Evolutionary conservation across 192 early-diverging fungal species (phyloP).

Genomic region (Neocallimastix lanati): DNA sequence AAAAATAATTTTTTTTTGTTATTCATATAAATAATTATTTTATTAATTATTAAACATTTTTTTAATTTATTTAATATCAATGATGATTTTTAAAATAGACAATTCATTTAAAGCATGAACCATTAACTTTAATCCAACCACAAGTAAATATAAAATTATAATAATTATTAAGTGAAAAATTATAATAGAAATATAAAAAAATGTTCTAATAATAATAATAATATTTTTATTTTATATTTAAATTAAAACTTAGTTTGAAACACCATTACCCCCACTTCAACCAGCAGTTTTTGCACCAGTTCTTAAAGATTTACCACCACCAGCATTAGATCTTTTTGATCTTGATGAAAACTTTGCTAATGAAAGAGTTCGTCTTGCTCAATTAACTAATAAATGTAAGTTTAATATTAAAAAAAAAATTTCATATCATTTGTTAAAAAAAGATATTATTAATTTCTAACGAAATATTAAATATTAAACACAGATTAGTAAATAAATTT

Average conservation of each 20-base stretch:
- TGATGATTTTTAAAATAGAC: no score
- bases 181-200: no score
- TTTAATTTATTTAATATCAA: conserved; percentile 4
- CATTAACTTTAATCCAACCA: conserved; percentile 37
- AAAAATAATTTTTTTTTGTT: no score
- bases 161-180: no score
- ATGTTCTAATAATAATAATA: no score
- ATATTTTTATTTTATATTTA: no score
- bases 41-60: conserved; percentile 3
- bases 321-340: conserved; percentile 39
- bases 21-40: no score
- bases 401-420: no score
- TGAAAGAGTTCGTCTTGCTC: conserved; percentile 25
- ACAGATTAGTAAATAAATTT: no score
- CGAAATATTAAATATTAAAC: no score
- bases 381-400: conserved; percentile 42
- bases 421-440: no score
- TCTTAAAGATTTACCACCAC: conserved; percentile 33
- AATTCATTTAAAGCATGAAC: conserved; percentile 28
- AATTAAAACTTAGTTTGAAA: conserved; percentile 49
- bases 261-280: conserved; percentile 36
- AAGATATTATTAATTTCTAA: no score
- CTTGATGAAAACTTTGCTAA: conserved; percentile 40
- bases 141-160: conserved; percentile 25
- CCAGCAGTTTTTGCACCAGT: conserved; percentile 39